Base-by-base conservation (phyloP, 495 filamentous ascomycete genomes). In the Penicillium alfredii region DNA sequence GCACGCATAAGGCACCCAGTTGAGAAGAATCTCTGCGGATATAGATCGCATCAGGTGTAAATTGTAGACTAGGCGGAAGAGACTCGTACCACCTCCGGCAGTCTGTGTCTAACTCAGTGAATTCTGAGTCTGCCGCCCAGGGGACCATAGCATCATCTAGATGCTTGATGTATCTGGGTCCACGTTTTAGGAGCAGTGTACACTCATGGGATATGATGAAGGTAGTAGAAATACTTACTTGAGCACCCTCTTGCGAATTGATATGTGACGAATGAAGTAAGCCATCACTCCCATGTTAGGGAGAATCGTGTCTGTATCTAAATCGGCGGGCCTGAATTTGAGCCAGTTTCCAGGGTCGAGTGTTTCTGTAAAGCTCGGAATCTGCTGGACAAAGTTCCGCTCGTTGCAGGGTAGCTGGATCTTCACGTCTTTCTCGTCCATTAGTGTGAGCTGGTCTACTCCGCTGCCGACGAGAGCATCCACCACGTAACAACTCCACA, bases 401-500 rank as follows among this genome's bases (percentile, higher is more conserved):
- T 57, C 48, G 31, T 63, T 55, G 42, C 56, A 52, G 10, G 51
- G 47, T 20, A 71, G 37, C 25, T 64, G 61, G 8, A 64, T 64
- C 23, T 61, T 64, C 39, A 64, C 56, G 21, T 60, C 53, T 9
- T 43, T 49, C 21, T 64, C 61, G 18, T 55, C 41, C 3, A 64
- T 43, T 15, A 61, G 30, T 1, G 53, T 58, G 8, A 61, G 50
- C 27, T 61, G 57, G 17, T 61, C 57, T 0, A 61, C 57, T 8
- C 57, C 57, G 10, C 56, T 61, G 4, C 59, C 56, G 5, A 60
- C 53, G 6, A 61, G 55, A 2, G 58, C 50, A 43, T 64, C 61
- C 35, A 60, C 54, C 18, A 64, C 51, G 36, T 63, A 64, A 19
- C 59, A 63, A 27, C 56, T 56, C 61, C 61, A 64, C 54, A 62